Percentiles rank a stretch among this genome's conserved stretches.
Conservation (phyloP, 306 rosid genomes). For the Acacia confusa region DNA sequence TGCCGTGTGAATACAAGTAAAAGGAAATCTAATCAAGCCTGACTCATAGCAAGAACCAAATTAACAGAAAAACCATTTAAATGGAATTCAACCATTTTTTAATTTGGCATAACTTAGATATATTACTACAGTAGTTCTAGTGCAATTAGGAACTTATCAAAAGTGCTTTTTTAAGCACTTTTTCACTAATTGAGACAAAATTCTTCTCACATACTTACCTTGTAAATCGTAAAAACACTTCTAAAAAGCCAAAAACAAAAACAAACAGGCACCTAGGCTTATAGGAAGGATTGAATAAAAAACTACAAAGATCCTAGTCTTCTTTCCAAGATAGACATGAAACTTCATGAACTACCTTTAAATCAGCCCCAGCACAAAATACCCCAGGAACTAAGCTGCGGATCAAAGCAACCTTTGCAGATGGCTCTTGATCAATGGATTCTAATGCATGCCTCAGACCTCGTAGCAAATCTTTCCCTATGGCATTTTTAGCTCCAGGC, state of each 20-base stretch:
- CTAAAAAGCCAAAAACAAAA: background rate
- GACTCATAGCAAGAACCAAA: slow-evolving; percentile 22
- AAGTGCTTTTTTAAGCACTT: too few species aligned
- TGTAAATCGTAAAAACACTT: background rate
- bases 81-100: background rate
- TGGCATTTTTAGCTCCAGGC: slow-evolving; percentile 75
- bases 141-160: too few species aligned
- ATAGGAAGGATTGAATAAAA: background rate
- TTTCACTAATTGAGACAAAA: too few species aligned
- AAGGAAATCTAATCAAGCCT: slow-evolving; percentile 10
- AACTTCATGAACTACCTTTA: slow-evolving; percentile 36
- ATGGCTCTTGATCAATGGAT: slow-evolving; percentile 49
- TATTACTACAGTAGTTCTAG: background rate
- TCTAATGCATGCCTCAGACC: slow-evolving; percentile 59
- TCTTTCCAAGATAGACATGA: background rate
- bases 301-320: background rate
- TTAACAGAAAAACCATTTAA: background rate
- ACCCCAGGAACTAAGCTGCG: slow-evolving; percentile 69
- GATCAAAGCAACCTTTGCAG: slow-evolving; percentile 66
- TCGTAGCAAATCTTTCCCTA: slow-evolving; percentile 72
- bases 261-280: background rate
- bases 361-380: slow-evolving; percentile 52
- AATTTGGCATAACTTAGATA: background rate
- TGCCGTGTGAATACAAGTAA: slow-evolving; percentile 12
- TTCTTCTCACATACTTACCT: too few species aligned